Evolutionary conservation across 2,329 filamentous ascomycete genomes (phyloP).

Genomic region (Amesomyces nigricolor): DNA sequence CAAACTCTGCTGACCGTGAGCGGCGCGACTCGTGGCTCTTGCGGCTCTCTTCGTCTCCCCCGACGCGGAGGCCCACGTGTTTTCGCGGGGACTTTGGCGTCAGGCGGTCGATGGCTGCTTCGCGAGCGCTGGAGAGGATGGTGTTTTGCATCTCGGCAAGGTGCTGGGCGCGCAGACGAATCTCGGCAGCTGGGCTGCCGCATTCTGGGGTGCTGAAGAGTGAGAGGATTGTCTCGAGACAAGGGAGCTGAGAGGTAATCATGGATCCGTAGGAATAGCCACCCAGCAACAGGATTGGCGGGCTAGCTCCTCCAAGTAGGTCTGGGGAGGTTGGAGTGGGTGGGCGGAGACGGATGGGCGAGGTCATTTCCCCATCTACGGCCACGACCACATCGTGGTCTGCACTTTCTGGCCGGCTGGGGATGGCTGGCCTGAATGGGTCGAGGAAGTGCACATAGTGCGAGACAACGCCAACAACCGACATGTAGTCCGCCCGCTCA

Average conservation of each 20-base stretch:
- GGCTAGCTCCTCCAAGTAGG: background rate
- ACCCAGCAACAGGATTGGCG: conserved; percentile 52
- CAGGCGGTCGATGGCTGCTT: conserved; percentile 29
- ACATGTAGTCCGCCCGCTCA: conserved; percentile 76
- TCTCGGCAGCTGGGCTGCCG: conserved; percentile 60
- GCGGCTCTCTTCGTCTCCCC: conserved; percentile 43
- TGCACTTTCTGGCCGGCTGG: background rate
- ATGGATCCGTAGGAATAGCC: conserved; percentile 92
- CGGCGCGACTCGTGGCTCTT: conserved; percentile 37
- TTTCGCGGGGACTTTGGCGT: conserved; percentile 30
- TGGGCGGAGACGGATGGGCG: conserved; percentile 7
- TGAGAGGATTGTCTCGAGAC: conserved; percentile 52
- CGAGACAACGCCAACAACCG: conserved; percentile 72
- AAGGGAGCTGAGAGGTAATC: conserved; percentile 67
- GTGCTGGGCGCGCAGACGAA: conserved; percentile 62
- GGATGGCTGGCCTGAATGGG: conserved; percentile 29
- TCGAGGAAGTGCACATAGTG: conserved; percentile 63
- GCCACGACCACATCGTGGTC: background rate
- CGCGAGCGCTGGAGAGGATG: conserved; percentile 36
- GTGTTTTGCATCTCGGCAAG: conserved; percentile 59
- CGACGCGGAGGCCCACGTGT: conserved; percentile 42
- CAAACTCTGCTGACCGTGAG: conserved; percentile 39
- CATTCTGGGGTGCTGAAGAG: conserved; percentile 49
- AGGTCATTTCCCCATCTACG: background rate
- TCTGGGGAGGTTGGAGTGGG: conserved; percentile 7